A percentile compares a stretch with the other conserved stretches of the same genome.
Evolutionary conservation across 2,329 filamentous ascomycete species (phyloP).

Genomic region (Penicillium sp.): DNA sequence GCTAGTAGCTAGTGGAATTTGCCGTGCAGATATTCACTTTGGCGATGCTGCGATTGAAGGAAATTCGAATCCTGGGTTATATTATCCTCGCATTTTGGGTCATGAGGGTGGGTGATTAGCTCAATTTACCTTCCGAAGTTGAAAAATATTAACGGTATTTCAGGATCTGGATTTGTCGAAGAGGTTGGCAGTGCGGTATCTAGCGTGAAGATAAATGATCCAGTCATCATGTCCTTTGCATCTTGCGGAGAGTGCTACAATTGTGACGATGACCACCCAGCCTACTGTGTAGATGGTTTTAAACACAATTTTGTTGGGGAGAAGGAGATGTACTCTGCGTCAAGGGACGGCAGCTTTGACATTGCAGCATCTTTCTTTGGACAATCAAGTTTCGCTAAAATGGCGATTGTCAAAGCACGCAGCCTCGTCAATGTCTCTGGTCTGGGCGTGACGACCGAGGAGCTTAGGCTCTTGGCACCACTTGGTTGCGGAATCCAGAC

Average conservation of each 20-base stretch:
- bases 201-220: too few species aligned
- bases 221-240: too few species aligned
- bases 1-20: background rate
- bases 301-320: background rate
- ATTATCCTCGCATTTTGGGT: background rate
- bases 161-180: background rate
- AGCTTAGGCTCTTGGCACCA: background rate
- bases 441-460: background rate
- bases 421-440: background rate
- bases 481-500: background rate
- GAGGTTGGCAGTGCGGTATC: too few species aligned
- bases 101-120: background rate
- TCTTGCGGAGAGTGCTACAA: too few species aligned
- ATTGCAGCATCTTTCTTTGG: background rate
- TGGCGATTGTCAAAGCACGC: background rate
- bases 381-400: background rate
- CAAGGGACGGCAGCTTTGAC: background rate
- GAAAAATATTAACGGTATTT: fast-evolving
- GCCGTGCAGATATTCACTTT: background rate
- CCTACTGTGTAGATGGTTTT: background rate
- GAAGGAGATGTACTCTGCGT: background rate
- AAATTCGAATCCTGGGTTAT: background rate
- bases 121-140: background rate
- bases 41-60: background rate
- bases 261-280: background rate